Conservation (phyloP, 75 land plant genomes). For the Picea glauca region DNA sequence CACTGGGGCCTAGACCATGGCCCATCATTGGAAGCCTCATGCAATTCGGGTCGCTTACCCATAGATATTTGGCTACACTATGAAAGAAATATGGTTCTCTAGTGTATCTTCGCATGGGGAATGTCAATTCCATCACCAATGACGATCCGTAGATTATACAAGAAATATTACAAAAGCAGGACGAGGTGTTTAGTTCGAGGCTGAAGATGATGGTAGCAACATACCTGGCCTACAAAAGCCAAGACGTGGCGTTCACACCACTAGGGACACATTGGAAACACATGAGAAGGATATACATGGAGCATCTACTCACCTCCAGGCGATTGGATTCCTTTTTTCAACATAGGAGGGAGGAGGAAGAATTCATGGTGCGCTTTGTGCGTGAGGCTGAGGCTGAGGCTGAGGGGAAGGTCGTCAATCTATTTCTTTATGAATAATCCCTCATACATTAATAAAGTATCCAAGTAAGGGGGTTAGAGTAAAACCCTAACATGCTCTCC, state of each 20-base stretch:
- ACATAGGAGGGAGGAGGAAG: slow-evolving; percentile 64
- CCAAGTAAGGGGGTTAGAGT: no score
- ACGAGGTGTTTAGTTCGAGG: slow-evolving; percentile 76
- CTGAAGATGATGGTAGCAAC: slow-evolving; percentile 58
- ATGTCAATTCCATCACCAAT: slow-evolving; percentile 66
- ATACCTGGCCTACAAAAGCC: slow-evolving; percentile 63
- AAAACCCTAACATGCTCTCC: no score
- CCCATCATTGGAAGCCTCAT: slow-evolving; percentile 84
- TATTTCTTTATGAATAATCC: no score
- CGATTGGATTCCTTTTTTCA: slow-evolving; percentile 57
- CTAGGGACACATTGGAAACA: slow-evolving; percentile 82
- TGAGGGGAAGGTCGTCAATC: slow-evolving; percentile 19
- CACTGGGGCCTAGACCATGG: slow-evolving; percentile 82
- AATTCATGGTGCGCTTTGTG: slow-evolving; percentile 46
- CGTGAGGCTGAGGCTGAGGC: slow-evolving; percentile 7
- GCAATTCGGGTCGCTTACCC: slow-evolving; percentile 70
- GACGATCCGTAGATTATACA: slow-evolving; percentile 62
- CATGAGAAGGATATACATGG: slow-evolving; percentile 86
- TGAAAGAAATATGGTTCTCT: slow-evolving; percentile 67
- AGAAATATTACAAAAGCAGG: slow-evolving; percentile 67
- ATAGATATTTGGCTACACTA: slow-evolving; percentile 55
- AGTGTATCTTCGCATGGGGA: slow-evolving; percentile 72
- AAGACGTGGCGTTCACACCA: slow-evolving; percentile 83
- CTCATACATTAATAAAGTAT: no score
- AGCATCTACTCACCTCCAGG: slow-evolving; percentile 74